These are phyloP conservation scores for Saccharomycopsis hybrid DNA, from an alignment of 1,139 yeast species.

Conservation along the genomic window DNA sequence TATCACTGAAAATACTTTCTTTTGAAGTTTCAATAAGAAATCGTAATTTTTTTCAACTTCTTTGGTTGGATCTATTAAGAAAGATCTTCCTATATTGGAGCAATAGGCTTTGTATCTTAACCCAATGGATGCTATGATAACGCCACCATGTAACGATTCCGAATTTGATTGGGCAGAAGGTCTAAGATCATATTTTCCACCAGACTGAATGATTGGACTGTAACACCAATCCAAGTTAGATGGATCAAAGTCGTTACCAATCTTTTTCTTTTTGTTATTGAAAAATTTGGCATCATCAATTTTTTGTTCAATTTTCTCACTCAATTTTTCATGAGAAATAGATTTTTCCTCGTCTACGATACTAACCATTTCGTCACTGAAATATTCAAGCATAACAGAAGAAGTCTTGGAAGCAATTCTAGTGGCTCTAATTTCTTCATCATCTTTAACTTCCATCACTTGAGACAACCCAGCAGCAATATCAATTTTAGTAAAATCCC, in stretches of 20 bases:
- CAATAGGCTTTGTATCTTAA: conserved; percentile 86
- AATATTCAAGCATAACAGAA: conserved; percentile 71
- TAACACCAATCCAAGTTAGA: conserved; percentile 89
- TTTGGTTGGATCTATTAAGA: conserved; percentile 81
- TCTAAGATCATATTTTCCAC: conserved; percentile 75
- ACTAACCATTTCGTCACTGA: conserved; percentile 84
- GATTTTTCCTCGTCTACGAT: conserved; percentile 82
- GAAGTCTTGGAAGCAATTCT: conserved; percentile 74
- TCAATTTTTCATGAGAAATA: conserved; percentile 64
- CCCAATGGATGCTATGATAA: conserved; percentile 79
- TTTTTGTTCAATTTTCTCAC: conserved; percentile 73
- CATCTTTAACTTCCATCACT: conserved; percentile 72
- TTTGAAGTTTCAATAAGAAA: conserved; percentile 62
- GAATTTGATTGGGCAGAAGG: conserved; percentile 78
- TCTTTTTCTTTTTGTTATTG: conserved; percentile 44
- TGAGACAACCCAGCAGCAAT: conserved; percentile 47
- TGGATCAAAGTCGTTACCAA: conserved; percentile 66
- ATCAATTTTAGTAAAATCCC: conserved; percentile 48
- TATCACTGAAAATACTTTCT: conserved; percentile 50
- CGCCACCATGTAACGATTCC: conserved; percentile 68
- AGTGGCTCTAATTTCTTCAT: conserved; percentile 61
- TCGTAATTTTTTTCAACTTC: conserved; percentile 77
- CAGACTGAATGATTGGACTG: conserved; percentile 86
- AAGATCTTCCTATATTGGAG: conserved; percentile 82
- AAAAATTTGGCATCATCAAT: conserved; percentile 75